Base-by-base conservation (phyloP, 2,329 filamentous ascomycete genomes). In the Thelonectria rubi region DNA sequence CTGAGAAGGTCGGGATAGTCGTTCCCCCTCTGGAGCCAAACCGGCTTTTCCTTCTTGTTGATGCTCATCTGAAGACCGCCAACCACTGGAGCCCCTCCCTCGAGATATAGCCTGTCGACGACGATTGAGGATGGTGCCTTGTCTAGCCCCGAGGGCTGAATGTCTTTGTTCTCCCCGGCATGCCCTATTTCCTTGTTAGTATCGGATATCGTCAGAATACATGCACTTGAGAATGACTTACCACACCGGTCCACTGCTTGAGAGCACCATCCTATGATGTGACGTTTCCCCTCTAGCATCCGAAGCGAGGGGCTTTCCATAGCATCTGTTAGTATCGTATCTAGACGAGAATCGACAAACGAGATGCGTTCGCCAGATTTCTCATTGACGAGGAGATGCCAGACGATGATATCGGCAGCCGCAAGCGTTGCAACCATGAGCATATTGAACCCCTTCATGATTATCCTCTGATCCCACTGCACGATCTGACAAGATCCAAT, bases 1-100 rank as follows among this genome's bases (percentile, higher is more conserved):
- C 60, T 65, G 1, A 66, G 50, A 1, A 66, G 37, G 32, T 54
- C 56, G 0, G 60, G 53, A 6, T 66, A 66, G 17, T 64, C 64
- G 0, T 34, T 64, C 3, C 50, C 63, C 7, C 63, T 3, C n/a
- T 64, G 49, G 2, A 66, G 53, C 63, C 64, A 62, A 3, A 65
- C 50, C 0, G 64, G 63, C 1, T 64, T 21, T 7, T 30, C 54
- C 11, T 64, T 60, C 17, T 52, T 56, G n/a, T 65, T 65, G 1
- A 66, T 12, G 1, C 53, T 34, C 3, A 61, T 8, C 14, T 48
- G 45, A 2, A 66, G 1, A 12, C 63, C 63, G 12, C 39, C 57
- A 1, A 63, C 46, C 5, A 64, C 17, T 9, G 48, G 39, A 2
- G 47, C 6, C 0, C 63, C 64, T 0, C 53, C 63, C 42, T 66